These are phyloP conservation scores for Cytospora piceicola DNA, from an alignment of 2,329 filamentous ascomycete genomes.

Conservation along the genomic window DNA sequence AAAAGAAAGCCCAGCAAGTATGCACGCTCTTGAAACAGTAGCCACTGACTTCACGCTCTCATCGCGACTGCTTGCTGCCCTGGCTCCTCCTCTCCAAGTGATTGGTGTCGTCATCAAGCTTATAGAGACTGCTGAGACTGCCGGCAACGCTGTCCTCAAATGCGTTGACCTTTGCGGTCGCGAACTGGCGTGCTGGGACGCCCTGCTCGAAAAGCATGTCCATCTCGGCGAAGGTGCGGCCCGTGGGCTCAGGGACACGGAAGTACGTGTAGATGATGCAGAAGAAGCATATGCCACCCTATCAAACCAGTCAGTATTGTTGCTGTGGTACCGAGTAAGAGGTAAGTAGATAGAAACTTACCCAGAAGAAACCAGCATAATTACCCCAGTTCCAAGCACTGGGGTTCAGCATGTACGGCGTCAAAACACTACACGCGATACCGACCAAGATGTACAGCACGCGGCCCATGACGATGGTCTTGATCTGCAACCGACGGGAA, in stretches of 20 bases:
- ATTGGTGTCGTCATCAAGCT: slow-evolving; percentile 43
- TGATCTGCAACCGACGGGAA: slow-evolving; percentile 82
- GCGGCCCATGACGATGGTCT: slow-evolving; percentile 85
- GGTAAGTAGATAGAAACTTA: slow-evolving; percentile 39
- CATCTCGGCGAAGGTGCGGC: slow-evolving; percentile 82
- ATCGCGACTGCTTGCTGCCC: slow-evolving; percentile 13
- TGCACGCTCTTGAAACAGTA: not conserved
- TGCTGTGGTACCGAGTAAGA: not conserved
- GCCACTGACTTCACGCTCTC: not conserved
- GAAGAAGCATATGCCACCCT: slow-evolving; percentile 75
- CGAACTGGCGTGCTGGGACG: slow-evolving; percentile 74
- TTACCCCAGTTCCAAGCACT: slow-evolving; percentile 86
- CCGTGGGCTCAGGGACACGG: slow-evolving; percentile 77
- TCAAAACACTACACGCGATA: slow-evolving; percentile 80
- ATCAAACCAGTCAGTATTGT: slow-evolving; percentile 30
- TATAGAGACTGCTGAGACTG: slow-evolving; percentile 50
- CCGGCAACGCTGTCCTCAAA: slow-evolving; percentile 56
- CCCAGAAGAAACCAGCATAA: slow-evolving; percentile 86
- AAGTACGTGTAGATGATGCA: slow-evolving; percentile 84
- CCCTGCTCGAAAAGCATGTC: slow-evolving; percentile 81
- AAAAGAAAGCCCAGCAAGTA: not conserved
- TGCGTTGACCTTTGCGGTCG: slow-evolving; percentile 59
- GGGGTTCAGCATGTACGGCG: slow-evolving; percentile 92
- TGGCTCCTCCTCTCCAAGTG: slow-evolving; percentile 36
- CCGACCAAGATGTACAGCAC: slow-evolving; percentile 81